Base-by-base conservation (phyloP, 2,329 filamentous ascomycete species). In the Verticillium isaacii region DNA sequence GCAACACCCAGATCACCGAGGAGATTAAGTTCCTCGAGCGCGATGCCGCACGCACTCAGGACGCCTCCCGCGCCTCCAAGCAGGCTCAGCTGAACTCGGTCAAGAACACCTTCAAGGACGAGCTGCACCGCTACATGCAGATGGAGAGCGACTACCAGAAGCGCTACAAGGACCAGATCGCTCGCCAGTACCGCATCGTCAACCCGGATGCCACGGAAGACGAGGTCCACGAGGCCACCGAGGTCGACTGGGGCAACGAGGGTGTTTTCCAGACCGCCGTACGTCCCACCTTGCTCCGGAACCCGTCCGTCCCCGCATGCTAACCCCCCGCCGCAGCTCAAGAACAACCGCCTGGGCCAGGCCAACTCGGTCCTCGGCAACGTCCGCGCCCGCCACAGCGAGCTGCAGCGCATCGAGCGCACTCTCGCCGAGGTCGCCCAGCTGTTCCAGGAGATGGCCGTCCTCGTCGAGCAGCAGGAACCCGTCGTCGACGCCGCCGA, bases 221-320 rank as follows among this genome's bases (percentile, higher is more conserved):
- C 1, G 89, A 94, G 75, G 87, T 93, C 2, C 78, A 82, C 57
- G 80, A 91, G 72, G 90, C 90, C 3, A 80, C 86, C 29, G 82
- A 91, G 67, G 80, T 86, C 60, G 88, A 93, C 72, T 91, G 90
- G 88, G 86, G 88, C 60, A 85, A 90, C 63, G 89, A 93, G 77
- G 89, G 90, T 69, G 88, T 95, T 61, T 95, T 94, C 79, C 89
- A 93, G 75, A 89, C 87, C 62, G 91, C 91, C 63, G 91, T 94
- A 83, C 75, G 87, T 82, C 59, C 39, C 25, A 17, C 14, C 25
- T 41, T 17, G 11, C 29, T 15, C 29, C 29, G 23, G 32, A 39
- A 4, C 39, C 29, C n/a, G 54, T 11, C 60, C 29, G 5, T 59
- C 23, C 37, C 32, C 34, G 25, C 17, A 34, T 57, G 57, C 58